Evolutionary conservation across 202 grass and related monocot genomes (phyloP), one percentile per base, ranked within the genome.

Genomic region (Musa balbisiana): DNA sequence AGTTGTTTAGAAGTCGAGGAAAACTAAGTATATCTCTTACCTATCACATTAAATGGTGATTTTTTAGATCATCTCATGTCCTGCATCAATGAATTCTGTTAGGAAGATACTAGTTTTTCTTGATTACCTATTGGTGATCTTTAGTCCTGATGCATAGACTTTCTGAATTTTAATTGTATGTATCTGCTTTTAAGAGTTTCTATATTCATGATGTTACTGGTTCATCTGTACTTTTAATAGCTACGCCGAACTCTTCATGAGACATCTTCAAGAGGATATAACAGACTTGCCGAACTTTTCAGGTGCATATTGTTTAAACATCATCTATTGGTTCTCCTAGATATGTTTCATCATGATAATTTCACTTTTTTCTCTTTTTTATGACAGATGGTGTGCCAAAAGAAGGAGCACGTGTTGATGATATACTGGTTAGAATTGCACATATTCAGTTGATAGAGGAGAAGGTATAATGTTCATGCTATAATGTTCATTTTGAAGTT

Each of bases 321-420:
- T 43, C 22, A 52, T 64, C 20, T 55, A 11, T 29, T n/a, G 9
- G 13, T 65, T 75, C 51, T 14, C 52, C 13, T 75, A 17, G 74
- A 49, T 60, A 86, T 70, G 85, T 24, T 71, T 51, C 29, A 67
- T 67, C 6, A 78, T 53, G 22, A 68, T 74, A 75, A 51, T 55
- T 67, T 85, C 13, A 80, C 67, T 85, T 79, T 82, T 69, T 72
- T 1, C 78, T 24, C 17, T 17, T 73, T 55, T 76, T 71, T 74
- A 77, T 78, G 70, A 78, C 82, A 99, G 95, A 99, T 95, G 95
- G 95, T 1, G 91, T 99, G 54, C 95, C 95, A 52, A 99, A 88
- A 83, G 95, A 99, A 89, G 73, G 78, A 73, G 76, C 89, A 54
- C 91, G 89, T 55, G 80, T 81, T 17, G 96, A 99, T 85, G 91